A percentile compares a stretch with the other conserved stretches of the same genome.
phyloP scores from a whole-genome alignment of 306 rosid genomes.

The Boehmeria nivea region DNA sequence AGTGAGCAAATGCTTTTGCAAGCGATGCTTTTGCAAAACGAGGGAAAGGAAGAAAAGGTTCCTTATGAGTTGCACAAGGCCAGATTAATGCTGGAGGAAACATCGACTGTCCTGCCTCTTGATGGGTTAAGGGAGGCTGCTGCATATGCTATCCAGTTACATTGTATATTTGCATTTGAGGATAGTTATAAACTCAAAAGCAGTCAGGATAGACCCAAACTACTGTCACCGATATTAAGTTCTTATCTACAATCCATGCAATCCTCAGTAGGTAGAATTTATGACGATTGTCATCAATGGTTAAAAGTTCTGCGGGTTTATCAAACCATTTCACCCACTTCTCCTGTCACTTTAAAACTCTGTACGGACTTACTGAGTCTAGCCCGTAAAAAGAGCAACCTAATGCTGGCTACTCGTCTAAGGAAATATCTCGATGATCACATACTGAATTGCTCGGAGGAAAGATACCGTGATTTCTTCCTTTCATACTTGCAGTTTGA shows the following conservation, averaged over 20 bases:
- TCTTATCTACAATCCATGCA: constrained; percentile 52
- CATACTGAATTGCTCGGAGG: constrained; percentile 44
- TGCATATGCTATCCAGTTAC: constrained; percentile 68
- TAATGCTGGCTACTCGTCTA: constrained; percentile 66
- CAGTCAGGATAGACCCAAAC: constrained; percentile 40
- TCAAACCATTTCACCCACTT: constrained; percentile 58
- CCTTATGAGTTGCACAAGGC: constrained; percentile 73
- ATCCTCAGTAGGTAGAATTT: constrained; percentile 49
- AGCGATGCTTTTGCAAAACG: constrained; percentile 71
- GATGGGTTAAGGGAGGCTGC: constrained; percentile 90
- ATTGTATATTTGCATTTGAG: constrained; percentile 71
- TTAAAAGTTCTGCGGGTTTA: constrained; percentile 82
- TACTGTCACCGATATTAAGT: constrained; percentile 46
- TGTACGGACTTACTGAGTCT: constrained; percentile 66
- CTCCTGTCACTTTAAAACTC: constrained; percentile 58
- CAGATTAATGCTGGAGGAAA: constrained; percentile 81
- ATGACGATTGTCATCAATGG: constrained; percentile 87
- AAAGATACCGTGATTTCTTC: constrained; percentile 40
- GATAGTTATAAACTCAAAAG: constrained; percentile 63
- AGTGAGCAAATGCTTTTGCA: constrained; percentile 98
- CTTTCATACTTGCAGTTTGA: constrained; percentile 70
- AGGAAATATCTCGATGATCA: constrained; percentile 51
- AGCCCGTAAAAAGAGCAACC: constrained; percentile 68
- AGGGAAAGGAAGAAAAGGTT: constrained; percentile 57
- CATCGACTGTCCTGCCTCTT: constrained; percentile 66